Evolutionary conservation across 768 basidiomycete species (phyloP), one percentile per base, ranked within the genome.

Genomic region (Agrocybe praecox): DNA sequence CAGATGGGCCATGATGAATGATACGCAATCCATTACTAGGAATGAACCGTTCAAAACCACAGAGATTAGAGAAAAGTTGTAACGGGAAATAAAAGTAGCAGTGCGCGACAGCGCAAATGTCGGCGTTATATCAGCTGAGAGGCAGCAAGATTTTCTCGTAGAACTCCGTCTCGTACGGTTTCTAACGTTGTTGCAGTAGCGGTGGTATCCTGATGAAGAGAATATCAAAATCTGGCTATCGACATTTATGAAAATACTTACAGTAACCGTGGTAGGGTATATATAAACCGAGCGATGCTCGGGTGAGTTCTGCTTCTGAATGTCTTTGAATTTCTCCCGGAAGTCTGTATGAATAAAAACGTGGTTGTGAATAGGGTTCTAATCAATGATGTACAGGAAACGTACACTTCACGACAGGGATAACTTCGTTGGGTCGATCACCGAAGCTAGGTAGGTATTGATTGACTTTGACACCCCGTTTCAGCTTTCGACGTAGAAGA

Each of bases 211-310:
- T 88, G 49, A 45, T 46, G 1, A 18, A 47, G 47, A 19, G 40
- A 32, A 46, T 56, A n/a, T n/a, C n/a, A n/a, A n/a, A n/a, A n/a
- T n/a, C n/a, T n/a, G n/a, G n/a, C n/a, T n/a, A n/a, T n/a, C n/a
- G n/a, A 34, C 0, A 29, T 8, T 17, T 29, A 18, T 17, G 18
- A 12, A 19, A 26, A 46, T 6, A 76, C 80, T 58, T 68, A 88
- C 88, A 53, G 87, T 86, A 8, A 87, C 87, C 33, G 87, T 86
- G 0, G 89, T 91, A 2, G 84, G 73, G 63, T 87, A 88, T 32
- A 86, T 84, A 67, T 89, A 89, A 32, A 81, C 77, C 9, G 78
- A 72, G 12, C 88, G 79, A 6, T 74, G 74, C 55, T 78, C 74
- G 9, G 86, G 85, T 1, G 87, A 88, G 52, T 73, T 71, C 19